Evolutionary conservation across 2,329 filamentous ascomycete species (phyloP), one percentile per base, ranked within the genome.

Genomic region (Colletotrichum limetticola): DNA sequence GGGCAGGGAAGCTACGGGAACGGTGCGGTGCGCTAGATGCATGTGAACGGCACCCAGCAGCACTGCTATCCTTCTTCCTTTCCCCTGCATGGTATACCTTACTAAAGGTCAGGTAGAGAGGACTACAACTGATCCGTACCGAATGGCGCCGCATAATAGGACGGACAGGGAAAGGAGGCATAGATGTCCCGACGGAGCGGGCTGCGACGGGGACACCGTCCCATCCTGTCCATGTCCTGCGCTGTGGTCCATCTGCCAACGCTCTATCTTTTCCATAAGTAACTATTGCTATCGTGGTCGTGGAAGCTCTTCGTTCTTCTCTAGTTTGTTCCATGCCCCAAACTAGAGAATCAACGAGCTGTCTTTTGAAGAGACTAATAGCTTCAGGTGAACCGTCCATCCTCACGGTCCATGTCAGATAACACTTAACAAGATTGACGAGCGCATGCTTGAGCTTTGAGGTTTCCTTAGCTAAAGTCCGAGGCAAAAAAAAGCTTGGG

Each of bases 161-260:
- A 53, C 16, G 28, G 55, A 55, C 60, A 57, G 66, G 70, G 70
- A 65, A 72, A 66, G 70, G 70, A 64, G 60, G 53, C 32, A 57
- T 53, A 65, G 60, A 70, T 70, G 66, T 28, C 60, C 70, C 70
- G 70, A 72, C 66, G 66, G 70, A 70, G 56, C 56, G 55, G 60
- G 57, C 37, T 11, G 22, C 42, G 19, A 60, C 42, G 22, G 55
- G 42, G 24, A 49, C 53, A 26, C 32, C 52, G 62, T 55, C 37
- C 46, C 16, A n/a, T n/a, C 42, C 16, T 49, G 16, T 19, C 6
- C 42, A n/a, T n/a, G 16, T n/a, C 16, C 42, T 49, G 8, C 19
- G 42, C 7, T 49, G 16, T 24, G 24, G 32, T 49, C 26, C 53
- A 46, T 37, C 19, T 24, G 24, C 57, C 63, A 59, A 49, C 42